Evolutionary conservation across 306 rosid genomes (phyloP), one percentile per base, ranked within the genome.

Genomic region (Acmispon strigosus): DNA sequence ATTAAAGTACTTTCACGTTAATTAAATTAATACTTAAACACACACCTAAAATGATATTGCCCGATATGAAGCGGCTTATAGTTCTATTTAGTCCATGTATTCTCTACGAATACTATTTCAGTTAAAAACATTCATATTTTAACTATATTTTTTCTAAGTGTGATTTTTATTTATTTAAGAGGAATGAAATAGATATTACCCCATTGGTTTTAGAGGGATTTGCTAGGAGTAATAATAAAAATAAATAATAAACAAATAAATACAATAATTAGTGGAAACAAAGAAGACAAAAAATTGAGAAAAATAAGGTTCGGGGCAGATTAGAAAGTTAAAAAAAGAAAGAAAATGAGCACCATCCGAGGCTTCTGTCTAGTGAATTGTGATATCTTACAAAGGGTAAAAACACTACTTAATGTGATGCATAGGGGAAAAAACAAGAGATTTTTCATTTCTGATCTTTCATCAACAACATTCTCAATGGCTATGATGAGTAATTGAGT

Each of bases 391-490:
- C 53, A 29, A 70, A 75, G 65, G 66, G 74, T 70, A 45, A 69
- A 70, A 81, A 71, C 71, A 51, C 67, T 50, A 29, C 7, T 6
- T 47, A 62, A 73, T 48, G 34, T 27, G 34, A 27, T 32, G 37
- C 37, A 32, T 32, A 32, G 8, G 7, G 4, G 41, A 27, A 41
- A 10, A 24, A 49, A 8, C 5, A 6, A 56, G 5, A 47, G 13
- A 47, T 10, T 32, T 32, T 32, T 32, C n/a, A 39, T 43, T 77
- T 62, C 62, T 9, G 10, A 53, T 12, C 18, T 39, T 66, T 60
- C 14, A 63, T 56, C 56, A 57, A 43, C 61, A 59, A 78, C 78
- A 70, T 74, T 66, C 82, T 77, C 76, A 9, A 70, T 73, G 58
- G 76, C 60, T 24, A 76, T 56, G 67, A 83, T 75, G 76, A 62